Evolutionary conservation across 192 early-diverging fungal species (phyloP), one percentile per base, ranked within the genome.

Genomic region (Backusella mclennaniae): DNA sequence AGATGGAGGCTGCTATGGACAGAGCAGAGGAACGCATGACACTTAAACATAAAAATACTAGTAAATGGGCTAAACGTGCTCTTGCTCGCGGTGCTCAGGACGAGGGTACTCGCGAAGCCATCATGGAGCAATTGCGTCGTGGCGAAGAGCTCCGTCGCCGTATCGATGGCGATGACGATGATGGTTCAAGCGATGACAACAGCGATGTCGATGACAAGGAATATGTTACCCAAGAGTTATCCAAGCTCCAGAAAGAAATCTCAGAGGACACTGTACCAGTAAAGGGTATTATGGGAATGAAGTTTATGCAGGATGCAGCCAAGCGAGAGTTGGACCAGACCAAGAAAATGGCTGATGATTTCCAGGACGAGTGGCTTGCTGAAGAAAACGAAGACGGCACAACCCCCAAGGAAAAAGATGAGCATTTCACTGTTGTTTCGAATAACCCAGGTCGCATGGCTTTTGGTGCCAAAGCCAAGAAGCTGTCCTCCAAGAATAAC

Each of bases 41-140:
- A 1, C 83, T 97, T 71, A 91, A 94, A 26, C 97, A 98, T 84
- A 98, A 98, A 84, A 96, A 95, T 79, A 97, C 92, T 0, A 92
- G 96, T 74, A 97, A 98, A 82, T 99, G 98, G 98, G 96, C 97
- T 29, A 95, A 93, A 75, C 88, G 92, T 35, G 89, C 95, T 86
- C 79, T 95, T 38, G 83, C 86, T 70, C 82, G 90, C 38, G 90
- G 90, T 52, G 79, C 79, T 44, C 76, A 85, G 75, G 86, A 90
- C 75, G 85, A 86, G 23, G 88, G 83, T 53, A 88, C 92, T 5
- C 95, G 93, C 26, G 85, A 94, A 80, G 95, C 94, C 2, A 78
- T 97, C 41, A 88, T 91, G 41, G 96, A 98, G 31, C 96, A 98
- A 82, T 82, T 98, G 29, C 84, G 89, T 41, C 82, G 91, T 70